Base-by-base conservation (phyloP, 768 basidiomycete genomes). In the Strobilomyces echinocephalus region DNA sequence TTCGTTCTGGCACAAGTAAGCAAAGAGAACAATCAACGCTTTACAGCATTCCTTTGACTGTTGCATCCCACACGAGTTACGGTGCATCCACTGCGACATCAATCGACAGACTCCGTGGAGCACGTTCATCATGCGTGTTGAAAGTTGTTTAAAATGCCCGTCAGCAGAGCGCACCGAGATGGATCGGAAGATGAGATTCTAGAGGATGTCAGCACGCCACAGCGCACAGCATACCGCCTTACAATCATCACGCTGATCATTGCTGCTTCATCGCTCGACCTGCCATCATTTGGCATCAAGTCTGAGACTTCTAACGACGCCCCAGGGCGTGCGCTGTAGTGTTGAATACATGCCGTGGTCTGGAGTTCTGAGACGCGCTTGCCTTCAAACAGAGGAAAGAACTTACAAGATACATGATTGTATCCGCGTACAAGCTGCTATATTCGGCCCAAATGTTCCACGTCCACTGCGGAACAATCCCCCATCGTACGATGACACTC, bases 401-500 rank as follows among this genome's bases (percentile, higher is more conserved):
- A 63, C 77, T 60, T 60, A 86, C 87, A 54, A 85, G 59, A 44
- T 64, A 63, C 5, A 73, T 66, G 43, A 86, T 72, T 28, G 69
- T 70, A 49, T 85, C 84, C 2, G 76, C 70, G 34, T 81, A 68
- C 28, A 76, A 72, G 36, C 71, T 63, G 20, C 80, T 75, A 53
- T 72, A 70, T 59, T 87, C 85, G 44, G 69, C 64, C 84, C 85
- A 89, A 8, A 76, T 66, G 11, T 63, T 68, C 87, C 88, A 91
- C 50, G 73, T 74, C 87, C 87, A 88, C 1, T 78, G 75, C 3
- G 85, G 64, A 11, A 77, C 68, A 11, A 73, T 57, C 30, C 81
- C 79, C 81, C 83, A 88, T 55, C 69, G 69, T n/a, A 86, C 50
- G n/a, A 89, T 63, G 20, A 85, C 73, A 7, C 44, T 65, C 53